Base-by-base conservation (phyloP, 2,329 filamentous ascomycete species). In the Colletotrichum chlorophyti region DNA sequence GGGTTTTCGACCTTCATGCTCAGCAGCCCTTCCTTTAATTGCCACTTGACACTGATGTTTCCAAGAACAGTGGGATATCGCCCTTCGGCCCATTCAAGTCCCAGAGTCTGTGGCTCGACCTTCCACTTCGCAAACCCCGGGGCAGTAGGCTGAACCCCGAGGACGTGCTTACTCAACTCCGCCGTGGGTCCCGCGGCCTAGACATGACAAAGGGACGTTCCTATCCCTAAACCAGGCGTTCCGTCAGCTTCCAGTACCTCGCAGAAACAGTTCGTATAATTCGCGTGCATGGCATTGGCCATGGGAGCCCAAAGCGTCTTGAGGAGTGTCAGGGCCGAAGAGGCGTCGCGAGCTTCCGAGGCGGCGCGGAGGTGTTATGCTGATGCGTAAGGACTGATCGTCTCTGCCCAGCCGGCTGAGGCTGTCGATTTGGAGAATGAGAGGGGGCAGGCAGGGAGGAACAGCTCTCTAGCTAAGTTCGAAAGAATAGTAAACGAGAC, bases 111-210 rank as follows among this genome's bases (percentile, higher is more conserved):
- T 1, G 65, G 64, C 29, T 49, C 53, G 9, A 66, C 57, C 42
- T 34, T 53, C 60, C 57, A 66, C n/a, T 47, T 31, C n/a, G 29
- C 21, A 29, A 60, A 72, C 0, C 69, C 68, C 3, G 69, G 63
- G 1, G 8, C 48, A 2, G 57, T 48, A 2, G 68, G 60, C 42
- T 52, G 52, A 4, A 65, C 54, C 7, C 70, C 69, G 3, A 74
- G 62, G 7, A 72, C 68, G 53, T 67, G 65, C 3, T 49, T 59
- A 41, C 60, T 69, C 21, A 73, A 53, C 31, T 73, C 70, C 31
- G 68, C 69, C 2, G 70, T 73, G 1, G 71, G 70, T 1, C 68
- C 71, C 0, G 71, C 64, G 1, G 65, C 62, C 72, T 71, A 74
- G 1, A 66, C 71, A 45, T 74, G 71, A 32, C 72, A 73, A 1